Evolutionary conservation across 2,329 filamentous ascomycete genomes (phyloP).

Genomic region (Cladophialophora exuberans): DNA sequence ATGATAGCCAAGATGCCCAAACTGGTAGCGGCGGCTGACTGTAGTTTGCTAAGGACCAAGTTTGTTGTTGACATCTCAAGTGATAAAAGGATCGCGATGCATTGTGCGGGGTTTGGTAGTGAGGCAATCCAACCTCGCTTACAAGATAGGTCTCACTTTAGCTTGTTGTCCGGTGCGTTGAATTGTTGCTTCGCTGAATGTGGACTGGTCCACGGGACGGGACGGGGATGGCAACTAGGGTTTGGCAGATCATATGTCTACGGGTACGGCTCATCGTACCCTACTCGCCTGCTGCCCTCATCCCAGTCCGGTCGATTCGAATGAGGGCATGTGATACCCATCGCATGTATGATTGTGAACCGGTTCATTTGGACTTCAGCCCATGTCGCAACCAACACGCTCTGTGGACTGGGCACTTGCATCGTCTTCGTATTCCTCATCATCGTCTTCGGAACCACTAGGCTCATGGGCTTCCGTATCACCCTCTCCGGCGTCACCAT

Average conservation of each 20-base stretch:
- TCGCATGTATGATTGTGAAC: not conserved
- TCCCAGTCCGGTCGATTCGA: not conserved
- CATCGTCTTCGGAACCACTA: conserved; percentile 45
- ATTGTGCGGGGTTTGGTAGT: conserved; percentile 9
- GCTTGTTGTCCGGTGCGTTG: not conserved
- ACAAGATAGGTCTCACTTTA: conserved; percentile 11
- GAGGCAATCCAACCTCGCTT: conserved; percentile 7
- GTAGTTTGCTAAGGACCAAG: too few species aligned
- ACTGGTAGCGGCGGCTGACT: too few species aligned
- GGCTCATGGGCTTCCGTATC: conserved; percentile 44
- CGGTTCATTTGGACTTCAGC: not conserved
- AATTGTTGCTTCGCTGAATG: not conserved
- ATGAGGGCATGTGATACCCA: not conserved
- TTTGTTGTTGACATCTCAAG: conserved; percentile 1
- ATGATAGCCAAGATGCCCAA: not conserved
- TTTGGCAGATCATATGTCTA: conserved; percentile 11
- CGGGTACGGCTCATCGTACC: too few species aligned
- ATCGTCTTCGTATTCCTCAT: conserved; percentile 42
- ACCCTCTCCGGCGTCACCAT: conserved; percentile 52
- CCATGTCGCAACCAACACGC: not conserved
- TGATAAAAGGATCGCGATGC: not conserved
- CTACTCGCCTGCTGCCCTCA: not conserved
- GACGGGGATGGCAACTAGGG: conserved; percentile 5
- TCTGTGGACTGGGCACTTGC: conserved; percentile 1
- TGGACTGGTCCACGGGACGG: not conserved